phyloP scores from a whole-genome alignment of 257 asterid species.

The Fraxinus anomala region DNA sequence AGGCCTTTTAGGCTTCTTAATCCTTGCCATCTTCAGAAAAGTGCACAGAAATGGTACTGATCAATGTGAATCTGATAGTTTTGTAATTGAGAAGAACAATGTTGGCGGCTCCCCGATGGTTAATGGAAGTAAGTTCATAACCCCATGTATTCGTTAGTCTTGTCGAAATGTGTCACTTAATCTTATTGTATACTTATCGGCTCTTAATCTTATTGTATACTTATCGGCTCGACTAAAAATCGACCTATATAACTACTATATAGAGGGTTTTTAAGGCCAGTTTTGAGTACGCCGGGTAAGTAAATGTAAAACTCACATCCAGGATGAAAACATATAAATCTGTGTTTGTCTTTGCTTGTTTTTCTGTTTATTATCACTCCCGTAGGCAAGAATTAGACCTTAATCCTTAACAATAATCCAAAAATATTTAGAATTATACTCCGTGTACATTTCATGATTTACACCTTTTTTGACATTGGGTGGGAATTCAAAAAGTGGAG shows the following conservation, averaged over 20 bases:
- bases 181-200: no score
- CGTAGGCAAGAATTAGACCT: background rate
- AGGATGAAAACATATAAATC: no score
- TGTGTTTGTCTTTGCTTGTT: no score
- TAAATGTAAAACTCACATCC: no score
- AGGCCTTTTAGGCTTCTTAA: conserved; percentile 50
- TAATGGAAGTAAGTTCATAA: conserved; percentile 56
- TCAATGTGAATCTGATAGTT: conserved; percentile 50
- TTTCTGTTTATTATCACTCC: background rate
- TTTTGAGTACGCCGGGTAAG: no score
- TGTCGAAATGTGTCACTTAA: background rate
- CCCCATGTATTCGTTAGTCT: background rate
- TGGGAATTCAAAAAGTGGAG: no score
- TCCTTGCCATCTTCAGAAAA: conserved; percentile 50
- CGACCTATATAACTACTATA: no score
- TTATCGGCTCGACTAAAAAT: background rate
- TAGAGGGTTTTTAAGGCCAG: no score
- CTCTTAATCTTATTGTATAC: no score
- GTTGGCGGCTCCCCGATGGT: conserved; percentile 44
- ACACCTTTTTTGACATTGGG: no score
- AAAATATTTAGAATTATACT: no score
- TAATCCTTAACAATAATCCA: background rate
- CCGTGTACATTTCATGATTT: no score
- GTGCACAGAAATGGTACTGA: conserved; percentile 38
- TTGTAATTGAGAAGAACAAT: conserved; percentile 56